Evolutionary conservation across 1,284 basidiomycete species (phyloP).

Genomic region (Meripilus lineatus): DNA sequence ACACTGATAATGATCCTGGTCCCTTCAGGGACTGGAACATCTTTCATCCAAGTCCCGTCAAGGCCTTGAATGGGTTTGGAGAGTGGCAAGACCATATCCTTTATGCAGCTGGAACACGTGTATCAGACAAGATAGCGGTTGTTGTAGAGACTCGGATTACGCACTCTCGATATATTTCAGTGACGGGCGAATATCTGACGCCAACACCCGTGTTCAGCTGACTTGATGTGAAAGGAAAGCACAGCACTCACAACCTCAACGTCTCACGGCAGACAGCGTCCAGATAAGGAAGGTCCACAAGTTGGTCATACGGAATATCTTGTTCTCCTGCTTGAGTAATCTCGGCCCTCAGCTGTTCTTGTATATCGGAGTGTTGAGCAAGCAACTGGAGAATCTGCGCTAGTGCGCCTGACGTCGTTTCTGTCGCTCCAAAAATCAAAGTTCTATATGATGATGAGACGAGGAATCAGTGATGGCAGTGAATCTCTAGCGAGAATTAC

Average conservation of each 20-base stretch:
- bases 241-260: slow-evolving; percentile 12
- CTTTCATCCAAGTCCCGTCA: slow-evolving; percentile 30
- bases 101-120: neutral
- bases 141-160: neutral
- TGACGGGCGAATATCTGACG: slow-evolving; percentile 8
- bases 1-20: slow-evolving; percentile 44
- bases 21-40: slow-evolving; percentile 41
- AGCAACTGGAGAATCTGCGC: slow-evolving; percentile 9
- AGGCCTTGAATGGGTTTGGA: slow-evolving; percentile 16
- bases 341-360: slow-evolving; percentile 9
- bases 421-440: slow-evolving; percentile 6
- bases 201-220: neutral
- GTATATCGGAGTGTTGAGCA: slow-evolving; percentile 8
- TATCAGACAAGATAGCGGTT: too few relatives aligned
- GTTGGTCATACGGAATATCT: slow-evolving; percentile 10
- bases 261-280: slow-evolving; percentile 13
- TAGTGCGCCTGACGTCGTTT: slow-evolving; percentile 10
- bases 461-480: neutral
- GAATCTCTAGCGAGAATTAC: slow-evolving; percentile 2
- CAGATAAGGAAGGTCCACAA: slow-evolving; percentile 10
- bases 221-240: slow-evolving; percentile 2
- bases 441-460: slow-evolving; percentile 2
- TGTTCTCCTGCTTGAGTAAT: slow-evolving; percentile 1
- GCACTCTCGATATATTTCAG: slow-evolving; percentile 9
- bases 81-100: slow-evolving; percentile 7